Evolutionary conservation across 1,284 basidiomycete species (phyloP).

Genomic region (Sanghuangporus baumii): DNA sequence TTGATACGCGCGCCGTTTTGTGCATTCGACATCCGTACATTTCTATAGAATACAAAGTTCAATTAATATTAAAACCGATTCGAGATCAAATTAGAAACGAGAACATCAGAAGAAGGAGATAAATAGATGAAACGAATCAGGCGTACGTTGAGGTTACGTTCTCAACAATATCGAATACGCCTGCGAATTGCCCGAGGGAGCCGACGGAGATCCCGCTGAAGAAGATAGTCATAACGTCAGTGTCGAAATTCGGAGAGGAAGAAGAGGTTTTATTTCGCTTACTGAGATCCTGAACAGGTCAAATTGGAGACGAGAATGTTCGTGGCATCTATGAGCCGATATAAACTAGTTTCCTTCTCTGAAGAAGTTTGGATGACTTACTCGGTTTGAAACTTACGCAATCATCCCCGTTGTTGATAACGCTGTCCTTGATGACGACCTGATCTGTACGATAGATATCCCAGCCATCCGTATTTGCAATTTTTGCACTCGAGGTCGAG

Average conservation of each 20-base stretch:
- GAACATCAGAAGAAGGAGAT: background rate
- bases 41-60: slow-evolving; percentile 21
- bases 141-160: slow-evolving; percentile 36
- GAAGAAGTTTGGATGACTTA: slow-evolving; percentile 22
- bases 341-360: background rate
- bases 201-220: slow-evolving; percentile 41
- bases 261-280: slow-evolving; percentile 16
- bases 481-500: slow-evolving; percentile 37
- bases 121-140: background rate
- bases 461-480: slow-evolving; percentile 53
- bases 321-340: slow-evolving; percentile 33
- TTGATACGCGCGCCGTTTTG: slow-evolving; percentile 50
- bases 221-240: background rate
- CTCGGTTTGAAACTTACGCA: slow-evolving; percentile 68
- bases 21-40: slow-evolving; percentile 43
- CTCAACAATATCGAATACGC: slow-evolving; percentile 43
- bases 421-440: slow-evolving; percentile 45
- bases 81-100: background rate
- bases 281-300: slow-evolving; percentile 57
- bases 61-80: too few species aligned
- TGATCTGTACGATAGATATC: slow-evolving; percentile 55
- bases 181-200: slow-evolving; percentile 43
- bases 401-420: slow-evolving; percentile 57
- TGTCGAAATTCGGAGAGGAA: background rate
- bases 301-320: slow-evolving; percentile 55